Base-by-base conservation (phyloP, 2,329 filamentous ascomycete genomes). In the Triangularia setosa region DNA sequence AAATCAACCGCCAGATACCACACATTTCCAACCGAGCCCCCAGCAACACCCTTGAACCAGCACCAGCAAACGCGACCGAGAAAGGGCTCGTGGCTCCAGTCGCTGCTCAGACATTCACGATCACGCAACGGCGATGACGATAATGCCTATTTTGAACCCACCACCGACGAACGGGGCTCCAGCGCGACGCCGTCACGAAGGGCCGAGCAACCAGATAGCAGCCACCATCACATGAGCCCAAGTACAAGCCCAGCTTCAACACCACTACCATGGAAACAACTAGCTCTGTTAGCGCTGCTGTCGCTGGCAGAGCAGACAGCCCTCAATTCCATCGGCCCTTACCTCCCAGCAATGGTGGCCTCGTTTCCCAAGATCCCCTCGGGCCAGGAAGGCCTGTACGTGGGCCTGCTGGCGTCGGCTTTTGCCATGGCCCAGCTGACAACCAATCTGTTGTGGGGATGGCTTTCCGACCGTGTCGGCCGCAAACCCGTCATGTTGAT, bases 221-320 rank as follows among this genome's bases (percentile, higher is more conserved):
- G 48, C 25, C 33, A 33, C 40, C 24, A 60, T 21, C 69, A 73
- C 57, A 67, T 63, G 12, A 24, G 25, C 9, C 21, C 23, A 2
- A 16, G 23, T n/a, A 27, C 12, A 6, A 55, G 23, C 8, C 52
- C 52, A 6, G 16, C 9, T 28, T 55, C 52, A 54, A 91, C 92
- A 1, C 93, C 94, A 0, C 79, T 99, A 18, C 95, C 95, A 0
- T 87, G 87, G 69, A 87, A 83, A 69, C 95, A 98, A 79, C 88
- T 99, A 66, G 84, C 88, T 4, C 85, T 98, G 12, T 81, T 99
- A 33, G 94, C 94, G 1, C 80, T 97, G 69, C 91, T 99, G 65
- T 93, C 93, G 6, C 83, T 99, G 23, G 90, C 91, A 61, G 95
- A 99, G 75, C 95, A 99, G 81, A 98, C 94, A 0, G 95, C 95